These are phyloP conservation scores for Colletotrichum shisoi DNA, from an alignment of 2,329 filamentous ascomycete genomes.

Conservation along the genomic window DNA sequence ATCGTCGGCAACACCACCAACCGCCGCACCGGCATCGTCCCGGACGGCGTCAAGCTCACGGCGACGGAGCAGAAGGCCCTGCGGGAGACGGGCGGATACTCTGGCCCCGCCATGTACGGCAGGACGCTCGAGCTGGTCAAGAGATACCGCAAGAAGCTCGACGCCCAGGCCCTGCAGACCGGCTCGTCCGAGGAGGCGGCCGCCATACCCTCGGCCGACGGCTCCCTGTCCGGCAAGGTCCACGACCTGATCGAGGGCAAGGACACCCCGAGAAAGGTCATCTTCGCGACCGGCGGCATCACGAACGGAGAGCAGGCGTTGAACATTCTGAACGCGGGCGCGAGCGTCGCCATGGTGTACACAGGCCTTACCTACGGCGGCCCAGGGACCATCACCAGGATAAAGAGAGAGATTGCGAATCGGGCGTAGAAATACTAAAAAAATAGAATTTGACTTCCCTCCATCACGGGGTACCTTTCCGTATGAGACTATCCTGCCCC, in stretches of 20 bases:
- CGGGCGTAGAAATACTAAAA: slow-evolving; percentile 46
- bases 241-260: slow-evolving; percentile 38
- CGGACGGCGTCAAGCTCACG: slow-evolving; percentile 70
- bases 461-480: neutral
- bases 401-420: slow-evolving; percentile 69
- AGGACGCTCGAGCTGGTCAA: slow-evolving; percentile 80
- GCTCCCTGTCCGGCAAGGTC: slow-evolving; percentile 45
- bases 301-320: slow-evolving; percentile 86
- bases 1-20: slow-evolving; percentile 99
- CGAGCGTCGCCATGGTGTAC: slow-evolving; percentile 90
- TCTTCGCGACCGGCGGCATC: slow-evolving; percentile 94
- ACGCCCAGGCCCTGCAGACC: slow-evolving; percentile 56
- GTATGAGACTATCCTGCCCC: too few relatives aligned
- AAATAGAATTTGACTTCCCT: slow-evolving; percentile 27
- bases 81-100: slow-evolving; percentile 84
- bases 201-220: slow-evolving; percentile 44
- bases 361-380: slow-evolving; percentile 75
- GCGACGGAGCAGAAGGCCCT: slow-evolving; percentile 72
- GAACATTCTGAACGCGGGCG: slow-evolving; percentile 84
- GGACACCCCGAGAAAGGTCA: slow-evolving; percentile 69
- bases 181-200: slow-evolving; percentile 46
- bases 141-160: slow-evolving; percentile 76
- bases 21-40: slow-evolving; percentile 74
- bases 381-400: slow-evolving; percentile 69
- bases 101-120: slow-evolving; percentile 87